Conservation (phyloP, 176 grass and related monocot genomes). For the Aegilops longissima region DNA sequence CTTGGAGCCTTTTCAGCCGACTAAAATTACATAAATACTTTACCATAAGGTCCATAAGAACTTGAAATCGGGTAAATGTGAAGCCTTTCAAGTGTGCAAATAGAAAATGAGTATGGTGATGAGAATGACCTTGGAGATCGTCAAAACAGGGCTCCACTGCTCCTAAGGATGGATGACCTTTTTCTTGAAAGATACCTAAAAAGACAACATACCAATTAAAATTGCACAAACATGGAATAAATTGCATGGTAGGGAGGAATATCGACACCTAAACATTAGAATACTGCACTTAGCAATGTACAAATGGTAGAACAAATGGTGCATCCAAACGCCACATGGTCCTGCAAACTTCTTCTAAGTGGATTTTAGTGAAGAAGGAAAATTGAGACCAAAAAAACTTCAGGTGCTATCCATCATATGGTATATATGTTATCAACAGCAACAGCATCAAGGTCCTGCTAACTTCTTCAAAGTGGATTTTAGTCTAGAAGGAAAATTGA, state of each 20-base stretch:
- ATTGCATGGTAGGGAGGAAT: background rate
- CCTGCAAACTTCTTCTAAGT: background rate
- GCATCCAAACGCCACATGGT: background rate
- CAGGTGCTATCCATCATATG: background rate
- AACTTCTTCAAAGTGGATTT: too few species aligned
- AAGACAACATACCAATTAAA: background rate
- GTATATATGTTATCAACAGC: background rate
- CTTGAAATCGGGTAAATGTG: too few species aligned
- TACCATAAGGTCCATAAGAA: too few species aligned
- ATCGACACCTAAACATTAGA: background rate
- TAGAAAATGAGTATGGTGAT: background rate
- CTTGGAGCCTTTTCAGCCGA: too few species aligned
- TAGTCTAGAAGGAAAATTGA: too few species aligned
- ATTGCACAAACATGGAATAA: background rate
- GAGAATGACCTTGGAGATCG: conserved; percentile 50
- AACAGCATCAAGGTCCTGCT: background rate
- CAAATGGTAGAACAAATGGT: background rate
- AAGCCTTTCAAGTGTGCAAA: background rate
- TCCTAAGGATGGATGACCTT: conserved; percentile 66
- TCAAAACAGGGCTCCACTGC: conserved; percentile 65
- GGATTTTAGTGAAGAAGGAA: background rate
- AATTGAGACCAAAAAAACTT: background rate
- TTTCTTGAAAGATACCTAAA: conserved; percentile 65
- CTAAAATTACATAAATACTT: too few species aligned
- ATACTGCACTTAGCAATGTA: background rate